Percentiles rank a stretch among this genome's conserved stretches.
Evolutionary conservation across 202 grass and related monocot genomes (phyloP).

Genomic region (Saccharum hybrid): DNA sequence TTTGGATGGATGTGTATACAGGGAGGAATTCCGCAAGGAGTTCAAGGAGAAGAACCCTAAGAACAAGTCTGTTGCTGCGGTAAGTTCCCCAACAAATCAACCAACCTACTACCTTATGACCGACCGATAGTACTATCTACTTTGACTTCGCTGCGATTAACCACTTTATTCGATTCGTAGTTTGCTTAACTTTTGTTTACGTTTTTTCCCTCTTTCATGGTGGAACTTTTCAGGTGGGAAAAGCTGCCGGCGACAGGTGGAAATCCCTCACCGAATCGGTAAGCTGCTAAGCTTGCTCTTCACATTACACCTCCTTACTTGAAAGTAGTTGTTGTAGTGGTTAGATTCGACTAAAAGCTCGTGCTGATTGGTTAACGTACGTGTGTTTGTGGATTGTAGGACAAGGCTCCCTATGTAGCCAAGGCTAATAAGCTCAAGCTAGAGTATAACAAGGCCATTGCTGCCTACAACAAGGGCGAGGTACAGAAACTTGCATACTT

Average conservation of each 20-base stretch:
- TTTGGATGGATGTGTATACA: not conserved
- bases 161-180: not conserved
- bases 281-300: not conserved
- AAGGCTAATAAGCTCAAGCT: constrained; percentile 95
- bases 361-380: not conserved
- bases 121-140: too few species aligned
- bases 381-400: constrained; percentile 43
- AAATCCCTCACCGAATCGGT: constrained; percentile 81
- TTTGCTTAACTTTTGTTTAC: not conserved
- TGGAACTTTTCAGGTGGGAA: constrained; percentile 63
- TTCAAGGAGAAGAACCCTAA: constrained; percentile 99
- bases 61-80: constrained; percentile 86
- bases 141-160: too few species aligned
- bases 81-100: constrained; percentile 39
- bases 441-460: constrained; percentile 88
- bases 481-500: constrained; percentile 29
- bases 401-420: constrained; percentile 84
- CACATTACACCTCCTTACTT: not conserved
- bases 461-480: constrained; percentile 87
- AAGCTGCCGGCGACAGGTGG: constrained; percentile 94
- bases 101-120: not conserved
- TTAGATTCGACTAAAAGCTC: not conserved
- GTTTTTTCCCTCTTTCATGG: not conserved
- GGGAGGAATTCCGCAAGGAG: constrained; percentile 92
- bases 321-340: not conserved